These are phyloP conservation scores for Diplodia mutila DNA, from an alignment of 2,329 filamentous ascomycete species.

Conservation along the genomic window DNA sequence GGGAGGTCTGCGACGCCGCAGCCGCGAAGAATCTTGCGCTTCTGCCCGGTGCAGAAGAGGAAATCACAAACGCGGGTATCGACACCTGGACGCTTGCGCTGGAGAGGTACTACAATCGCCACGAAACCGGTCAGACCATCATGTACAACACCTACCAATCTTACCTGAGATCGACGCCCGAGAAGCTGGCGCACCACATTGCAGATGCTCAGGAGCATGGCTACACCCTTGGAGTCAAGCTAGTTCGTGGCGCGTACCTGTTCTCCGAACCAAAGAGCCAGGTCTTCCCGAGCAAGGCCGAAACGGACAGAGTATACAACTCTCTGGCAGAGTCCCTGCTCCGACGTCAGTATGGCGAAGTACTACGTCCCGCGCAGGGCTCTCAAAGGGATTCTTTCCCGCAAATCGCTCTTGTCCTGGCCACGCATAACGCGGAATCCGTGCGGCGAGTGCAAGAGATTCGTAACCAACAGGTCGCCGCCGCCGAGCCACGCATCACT, in stretches of 20 bases:
- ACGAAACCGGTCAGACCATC: slow-evolving; percentile 70
- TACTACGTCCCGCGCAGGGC: slow-evolving; percentile 47
- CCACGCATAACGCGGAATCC: slow-evolving; percentile 79
- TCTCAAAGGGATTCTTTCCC: slow-evolving; percentile 48
- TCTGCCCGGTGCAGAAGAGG: slow-evolving; percentile 86
- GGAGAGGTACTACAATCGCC: slow-evolving; percentile 57
- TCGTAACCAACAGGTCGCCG: slow-evolving; percentile 52
- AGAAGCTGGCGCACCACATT: slow-evolving; percentile 52
- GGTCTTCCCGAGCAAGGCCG: slow-evolving; percentile 59
- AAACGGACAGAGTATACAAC: slow-evolving; percentile 69
- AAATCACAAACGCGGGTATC: slow-evolving; percentile 68
- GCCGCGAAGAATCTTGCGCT: slow-evolving; percentile 70
- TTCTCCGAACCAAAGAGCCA: slow-evolving; percentile 52
- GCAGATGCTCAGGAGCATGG: slow-evolving; percentile 49
- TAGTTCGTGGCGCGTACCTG: slow-evolving; percentile 63
- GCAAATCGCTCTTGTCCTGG: slow-evolving; percentile 67
- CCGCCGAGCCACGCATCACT: slow-evolving; percentile 44
- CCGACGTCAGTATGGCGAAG: slow-evolving; percentile 47
- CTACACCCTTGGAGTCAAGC: slow-evolving; percentile 60
- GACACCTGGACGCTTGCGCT: slow-evolving; percentile 58
- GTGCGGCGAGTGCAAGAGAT: slow-evolving; percentile 53
- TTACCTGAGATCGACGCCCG: slow-evolving; percentile 56
- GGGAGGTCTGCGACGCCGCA: slow-evolving; percentile 74
- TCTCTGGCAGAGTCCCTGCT: slow-evolving; percentile 64
- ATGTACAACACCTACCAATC: slow-evolving; percentile 71